Percentiles rank a stretch among this genome's conserved stretches.
These are phyloP conservation scores for Rhododendron simsii DNA, from an alignment of 148 eudicot species.

Conservation along the genomic window DNA sequence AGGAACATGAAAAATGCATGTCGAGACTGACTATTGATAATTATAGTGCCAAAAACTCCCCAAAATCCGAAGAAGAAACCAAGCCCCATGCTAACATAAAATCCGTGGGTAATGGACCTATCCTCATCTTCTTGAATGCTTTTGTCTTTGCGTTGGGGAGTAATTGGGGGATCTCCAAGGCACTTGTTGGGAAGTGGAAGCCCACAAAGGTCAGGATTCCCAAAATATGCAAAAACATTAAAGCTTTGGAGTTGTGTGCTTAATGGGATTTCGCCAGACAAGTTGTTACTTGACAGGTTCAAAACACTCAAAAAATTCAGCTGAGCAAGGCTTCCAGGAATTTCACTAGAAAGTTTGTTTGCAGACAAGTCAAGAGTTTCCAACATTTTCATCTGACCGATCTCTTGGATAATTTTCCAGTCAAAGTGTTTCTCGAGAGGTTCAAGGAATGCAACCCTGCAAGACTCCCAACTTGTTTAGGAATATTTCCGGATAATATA, in stretches of 20 bases:
- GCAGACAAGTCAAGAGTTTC: neutral
- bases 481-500: slow-evolving; percentile 16
- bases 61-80: no score
- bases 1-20: no score
- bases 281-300: neutral
- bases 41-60: no score
- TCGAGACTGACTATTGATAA: no score
- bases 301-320: neutral
- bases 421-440: neutral
- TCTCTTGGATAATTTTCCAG: no score
- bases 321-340: neutral
- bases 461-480: neutral
- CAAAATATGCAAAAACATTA: slow-evolving; percentile 1
- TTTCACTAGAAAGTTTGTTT: neutral
- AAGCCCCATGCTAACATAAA: no score
- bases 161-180: no score
- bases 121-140: no score
- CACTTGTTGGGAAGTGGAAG: slow-evolving; percentile 15
- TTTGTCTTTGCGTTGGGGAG: no score
- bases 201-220: slow-evolving; percentile 1
- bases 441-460: neutral
- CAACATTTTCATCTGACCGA: no score
- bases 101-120: no score
- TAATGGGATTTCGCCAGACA: neutral
- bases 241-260: neutral